Evolutionary conservation across 2,329 filamentous ascomycete genomes (phyloP).

Genomic region (Cladosporium sp.): DNA sequence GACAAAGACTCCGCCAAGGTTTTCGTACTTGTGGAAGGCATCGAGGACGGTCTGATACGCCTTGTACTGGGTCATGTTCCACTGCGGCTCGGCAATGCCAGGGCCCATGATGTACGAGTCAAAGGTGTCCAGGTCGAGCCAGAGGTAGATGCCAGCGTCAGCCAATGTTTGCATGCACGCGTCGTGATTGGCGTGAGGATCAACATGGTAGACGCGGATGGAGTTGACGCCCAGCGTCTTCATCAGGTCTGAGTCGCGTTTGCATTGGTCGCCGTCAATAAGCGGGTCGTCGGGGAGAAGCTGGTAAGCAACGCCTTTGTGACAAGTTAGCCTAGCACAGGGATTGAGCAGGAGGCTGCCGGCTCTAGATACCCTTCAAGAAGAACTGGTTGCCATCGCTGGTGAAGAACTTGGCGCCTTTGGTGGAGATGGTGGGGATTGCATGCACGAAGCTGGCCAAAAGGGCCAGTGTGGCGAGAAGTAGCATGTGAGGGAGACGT

Average conservation of each 20-base stretch:
- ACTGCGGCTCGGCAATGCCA: slow-evolving; percentile 51
- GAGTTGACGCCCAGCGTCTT: slow-evolving; percentile 74
- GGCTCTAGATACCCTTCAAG: slow-evolving; percentile 64
- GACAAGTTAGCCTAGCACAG: slow-evolving; percentile 36
- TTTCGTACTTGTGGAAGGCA: slow-evolving; percentile 71
- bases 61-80: slow-evolving; percentile 69
- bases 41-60: slow-evolving; percentile 71
- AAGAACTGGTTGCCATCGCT: slow-evolving; percentile 77
- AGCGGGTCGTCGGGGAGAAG: slow-evolving; percentile 69
- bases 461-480: not conserved
- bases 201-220: slow-evolving; percentile 83
- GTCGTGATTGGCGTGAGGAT: slow-evolving; percentile 65
- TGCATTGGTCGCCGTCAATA: slow-evolving; percentile 69
- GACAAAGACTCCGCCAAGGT: slow-evolving; percentile 78
- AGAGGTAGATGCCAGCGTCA: slow-evolving; percentile 76
- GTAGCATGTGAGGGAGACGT: not conserved
- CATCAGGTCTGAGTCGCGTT: slow-evolving; percentile 72
- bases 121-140: slow-evolving; percentile 78
- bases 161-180: slow-evolving; percentile 78
- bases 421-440: slow-evolving; percentile 54
- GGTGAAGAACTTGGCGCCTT: slow-evolving; percentile 82
- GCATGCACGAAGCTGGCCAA: slow-evolving; percentile 29
- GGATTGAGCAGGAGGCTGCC: not conserved
- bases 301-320: slow-evolving; percentile 39
- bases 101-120: slow-evolving; percentile 55